Base-by-base conservation (phyloP, 2,329 filamentous ascomycete genomes). In the Chalaropsis ovoidea region DNA sequence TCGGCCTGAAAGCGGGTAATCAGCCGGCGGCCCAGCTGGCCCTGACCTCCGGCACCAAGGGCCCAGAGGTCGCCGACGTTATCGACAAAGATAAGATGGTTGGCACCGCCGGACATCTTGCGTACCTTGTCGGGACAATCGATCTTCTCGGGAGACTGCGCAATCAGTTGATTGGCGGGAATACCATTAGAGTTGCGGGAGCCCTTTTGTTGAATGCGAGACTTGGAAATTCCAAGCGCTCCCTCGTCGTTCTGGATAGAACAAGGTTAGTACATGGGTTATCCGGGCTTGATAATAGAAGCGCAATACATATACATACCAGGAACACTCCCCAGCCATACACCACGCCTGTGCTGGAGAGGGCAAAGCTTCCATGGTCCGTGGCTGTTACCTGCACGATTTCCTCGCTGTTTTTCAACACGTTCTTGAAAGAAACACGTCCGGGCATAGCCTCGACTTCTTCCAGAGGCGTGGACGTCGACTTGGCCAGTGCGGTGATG, bases 311-410 rank as follows among this genome's bases (percentile, higher is more conserved):
- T 68, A 72, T 80, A 71, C 70, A 64, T 68, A 72, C 80, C 71
- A 83, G 76, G 76, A 88, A 87, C 17, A 83, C 84, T 19, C 85
- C 85, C 83, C 85, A 87, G 58, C 85, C 85, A 71, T 85, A 87
- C 27, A 88, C 82, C 27, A 77, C 75, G 17, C 85, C 85, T 62
- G 81, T 78, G 11, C 80, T 78, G 3, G 85, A 86, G 17, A 88
- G 76, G 5, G 79, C 84, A 71, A 87, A 86, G 1, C 81, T 83
- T 22, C 80, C 79, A 69, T 80, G 85, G 70, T 88, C 84, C n/a
- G 81, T 81, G 43, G 84, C 84, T 56, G 78, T 79, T 61, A 88
- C 76, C 68, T 83, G 79, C 11, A 81, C 80, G 68, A 87, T 83
- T 17, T 65, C 54, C 8, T 77, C 74, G 2, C 80, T 81, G 56